These are phyloP conservation scores for Coniochaeta ligniaria DNA, from an alignment of 2,329 filamentous ascomycete species.

Conservation along the genomic window DNA sequence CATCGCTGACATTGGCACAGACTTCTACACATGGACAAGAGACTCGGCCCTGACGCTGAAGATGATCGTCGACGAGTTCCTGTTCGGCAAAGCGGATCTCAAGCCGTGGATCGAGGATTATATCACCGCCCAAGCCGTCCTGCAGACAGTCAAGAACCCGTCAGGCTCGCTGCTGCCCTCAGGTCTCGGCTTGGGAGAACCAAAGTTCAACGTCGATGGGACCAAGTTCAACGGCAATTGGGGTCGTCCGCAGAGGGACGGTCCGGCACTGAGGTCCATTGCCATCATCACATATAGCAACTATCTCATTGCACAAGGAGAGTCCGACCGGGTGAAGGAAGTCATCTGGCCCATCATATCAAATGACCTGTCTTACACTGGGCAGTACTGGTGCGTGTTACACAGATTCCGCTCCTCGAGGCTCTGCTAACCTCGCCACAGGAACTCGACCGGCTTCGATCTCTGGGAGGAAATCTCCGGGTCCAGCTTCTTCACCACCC, in stretches of 20 bases:
- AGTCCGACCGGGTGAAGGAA: conserved; percentile 43
- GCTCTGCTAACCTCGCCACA: conserved; percentile 10
- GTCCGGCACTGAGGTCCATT: conserved; percentile 68
- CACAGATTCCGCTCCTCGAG: neutral
- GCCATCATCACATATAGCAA: conserved; percentile 65
- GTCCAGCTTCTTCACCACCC: conserved; percentile 73
- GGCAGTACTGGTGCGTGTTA: conserved; percentile 54
- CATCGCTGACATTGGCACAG: conserved; percentile 28
- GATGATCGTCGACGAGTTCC: conserved; percentile 58
- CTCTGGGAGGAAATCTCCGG: conserved; percentile 77
- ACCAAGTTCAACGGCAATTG: conserved; percentile 59
- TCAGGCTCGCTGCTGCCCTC: conserved; percentile 48
- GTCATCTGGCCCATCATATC: conserved; percentile 65
- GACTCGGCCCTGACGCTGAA: conserved; percentile 67
- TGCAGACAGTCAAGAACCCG: conserved; percentile 62
- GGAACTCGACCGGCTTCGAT: conserved; percentile 58
- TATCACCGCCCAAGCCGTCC: conserved; percentile 55
- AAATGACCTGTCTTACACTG: conserved; percentile 69
- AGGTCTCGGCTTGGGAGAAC: conserved; percentile 56
- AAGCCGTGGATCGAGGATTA: conserved; percentile 59
- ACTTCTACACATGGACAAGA: conserved; percentile 72
- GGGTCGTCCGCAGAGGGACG: conserved; percentile 72
- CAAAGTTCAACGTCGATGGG: conserved; percentile 62
- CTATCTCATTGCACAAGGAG: conserved; percentile 61
- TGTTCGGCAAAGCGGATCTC: conserved; percentile 49